phyloP scores from a whole-genome alignment of 305 asterid genomes.

The Lippia alba region DNA sequence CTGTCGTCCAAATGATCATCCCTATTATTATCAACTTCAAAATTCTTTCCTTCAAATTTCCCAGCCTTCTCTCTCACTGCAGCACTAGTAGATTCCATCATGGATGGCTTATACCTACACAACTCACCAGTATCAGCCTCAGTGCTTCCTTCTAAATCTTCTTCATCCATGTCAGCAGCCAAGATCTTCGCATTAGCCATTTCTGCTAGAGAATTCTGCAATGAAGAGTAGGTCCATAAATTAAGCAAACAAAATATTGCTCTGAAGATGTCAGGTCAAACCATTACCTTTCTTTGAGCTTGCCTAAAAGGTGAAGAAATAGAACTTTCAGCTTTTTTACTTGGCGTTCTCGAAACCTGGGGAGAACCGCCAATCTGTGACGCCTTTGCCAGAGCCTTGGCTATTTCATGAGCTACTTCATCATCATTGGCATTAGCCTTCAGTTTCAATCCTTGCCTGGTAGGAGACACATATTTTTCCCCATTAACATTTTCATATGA shows the following conservation, averaged over 20 bases:
- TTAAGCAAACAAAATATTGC: slow-evolving; percentile 19
- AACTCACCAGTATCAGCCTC: slow-evolving; percentile 80
- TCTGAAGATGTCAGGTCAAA: slow-evolving; percentile 21
- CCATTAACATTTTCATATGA: slow-evolving; percentile 56
- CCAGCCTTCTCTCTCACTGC: slow-evolving; percentile 43
- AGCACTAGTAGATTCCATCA: slow-evolving; percentile 49
- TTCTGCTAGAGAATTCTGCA: slow-evolving; percentile 56
- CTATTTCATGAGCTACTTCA: slow-evolving; percentile 84
- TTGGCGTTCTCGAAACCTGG: slow-evolving; percentile 73
- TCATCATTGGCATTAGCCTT: slow-evolving; percentile 71
- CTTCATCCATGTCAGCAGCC: slow-evolving; percentile 66
- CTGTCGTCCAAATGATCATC: slow-evolving; percentile 62
- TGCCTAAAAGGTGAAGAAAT: slow-evolving; percentile 63
- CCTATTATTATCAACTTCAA: slow-evolving; percentile 51
- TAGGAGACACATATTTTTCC: slow-evolving; percentile 60
- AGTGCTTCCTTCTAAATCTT: slow-evolving; percentile 76
- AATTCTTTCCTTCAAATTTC: slow-evolving; percentile 44
- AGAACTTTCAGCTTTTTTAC: slow-evolving; percentile 63
- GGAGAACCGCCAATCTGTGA: slow-evolving; percentile 82
- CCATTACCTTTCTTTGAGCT: slow-evolving; percentile 64
- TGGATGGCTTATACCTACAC: slow-evolving; percentile 46
- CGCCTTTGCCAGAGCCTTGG: slow-evolving; percentile 88
- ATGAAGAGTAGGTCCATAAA: slow-evolving; percentile 36
- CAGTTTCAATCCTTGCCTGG: slow-evolving; percentile 60
- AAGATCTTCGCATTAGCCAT: slow-evolving; percentile 41